phyloP scores from a whole-genome alignment of 129 eudicot species.

The Tanacetum coccineum region DNA sequence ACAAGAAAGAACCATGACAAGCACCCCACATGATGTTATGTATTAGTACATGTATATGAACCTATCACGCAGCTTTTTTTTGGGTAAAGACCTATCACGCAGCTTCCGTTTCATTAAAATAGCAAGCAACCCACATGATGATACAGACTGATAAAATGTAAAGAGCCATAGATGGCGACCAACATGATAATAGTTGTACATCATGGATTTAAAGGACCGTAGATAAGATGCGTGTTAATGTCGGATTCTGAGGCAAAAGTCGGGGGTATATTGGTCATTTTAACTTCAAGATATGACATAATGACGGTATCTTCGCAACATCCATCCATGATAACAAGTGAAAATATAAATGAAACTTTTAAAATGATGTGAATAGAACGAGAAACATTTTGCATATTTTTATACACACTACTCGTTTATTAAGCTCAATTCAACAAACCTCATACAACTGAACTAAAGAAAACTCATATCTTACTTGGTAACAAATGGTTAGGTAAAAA shows the following conservation, averaged over 20 bases:
- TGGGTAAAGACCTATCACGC: neutral
- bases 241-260: neutral
- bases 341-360: neutral
- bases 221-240: neutral
- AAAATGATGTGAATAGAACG: slow-evolving; percentile 5
- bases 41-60: slow-evolving; percentile 13
- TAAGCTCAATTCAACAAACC: slow-evolving; percentile 1
- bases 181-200: neutral
- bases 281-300: slow-evolving; percentile 7
- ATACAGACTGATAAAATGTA: neutral
- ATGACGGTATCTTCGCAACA: slow-evolving; percentile 6
- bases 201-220: neutral
- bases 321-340: neutral
- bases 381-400: neutral
- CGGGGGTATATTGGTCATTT: neutral
- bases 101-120: neutral
- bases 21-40: slow-evolving; percentile 19
- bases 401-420: slow-evolving; percentile 13
- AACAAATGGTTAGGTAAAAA: slow-evolving; percentile 55
- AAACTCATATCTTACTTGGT: slow-evolving; percentile 29
- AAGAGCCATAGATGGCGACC: neutral
- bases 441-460: slow-evolving; percentile 7
- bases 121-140: slow-evolving; percentile 17
- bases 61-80: neutral
- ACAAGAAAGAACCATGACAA: neutral